Percentiles rank a stretch among this genome's conserved stretches.
These are phyloP conservation scores for Phialemonium atrogriseum DNA, from an alignment of 2,329 filamentous ascomycete genomes.

Conservation along the genomic window DNA sequence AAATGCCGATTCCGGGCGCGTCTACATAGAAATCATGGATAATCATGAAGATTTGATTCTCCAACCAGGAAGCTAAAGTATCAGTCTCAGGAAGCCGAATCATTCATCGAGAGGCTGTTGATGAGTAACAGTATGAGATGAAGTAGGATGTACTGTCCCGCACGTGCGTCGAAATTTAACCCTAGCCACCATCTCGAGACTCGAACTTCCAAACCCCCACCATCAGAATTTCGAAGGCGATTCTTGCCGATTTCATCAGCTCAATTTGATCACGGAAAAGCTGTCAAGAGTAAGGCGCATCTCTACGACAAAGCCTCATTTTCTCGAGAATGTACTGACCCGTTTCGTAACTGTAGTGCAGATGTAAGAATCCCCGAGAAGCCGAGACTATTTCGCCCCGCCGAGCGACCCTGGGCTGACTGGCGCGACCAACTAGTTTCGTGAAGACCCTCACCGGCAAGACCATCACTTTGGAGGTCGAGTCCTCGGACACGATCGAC, in stretches of 20 bases:
- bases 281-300: slow-evolving; percentile 50
- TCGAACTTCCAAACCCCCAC: too few species aligned
- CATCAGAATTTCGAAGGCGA: slow-evolving; percentile 33
- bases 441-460: slow-evolving; percentile 99
- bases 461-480: slow-evolving; percentile 99
- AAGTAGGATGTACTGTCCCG: too few species aligned
- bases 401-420: too few species aligned
- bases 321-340: slow-evolving; percentile 12
- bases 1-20: too few species aligned
- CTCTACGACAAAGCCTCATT: slow-evolving; percentile 1
- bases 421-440: slow-evolving; percentile 71
- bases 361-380: slow-evolving; percentile 59
- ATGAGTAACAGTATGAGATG: too few species aligned
- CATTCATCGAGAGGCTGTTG: too few species aligned
- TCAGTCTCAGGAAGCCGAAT: too few species aligned
- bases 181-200: too few species aligned
- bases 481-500: slow-evolving; percentile 98
- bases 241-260: slow-evolving; percentile 29
- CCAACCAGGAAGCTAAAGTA: too few species aligned
- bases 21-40: too few species aligned
- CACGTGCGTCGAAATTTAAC: slow-evolving; percentile 4
- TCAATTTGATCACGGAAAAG: slow-evolving; percentile 36
- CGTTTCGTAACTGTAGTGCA: slow-evolving; percentile 55
- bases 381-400: slow-evolving; percentile 16
- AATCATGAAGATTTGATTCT: too few species aligned